Evolutionary conservation across 129 eudicot species (phyloP).

Genomic region (Mikania micrantha): DNA sequence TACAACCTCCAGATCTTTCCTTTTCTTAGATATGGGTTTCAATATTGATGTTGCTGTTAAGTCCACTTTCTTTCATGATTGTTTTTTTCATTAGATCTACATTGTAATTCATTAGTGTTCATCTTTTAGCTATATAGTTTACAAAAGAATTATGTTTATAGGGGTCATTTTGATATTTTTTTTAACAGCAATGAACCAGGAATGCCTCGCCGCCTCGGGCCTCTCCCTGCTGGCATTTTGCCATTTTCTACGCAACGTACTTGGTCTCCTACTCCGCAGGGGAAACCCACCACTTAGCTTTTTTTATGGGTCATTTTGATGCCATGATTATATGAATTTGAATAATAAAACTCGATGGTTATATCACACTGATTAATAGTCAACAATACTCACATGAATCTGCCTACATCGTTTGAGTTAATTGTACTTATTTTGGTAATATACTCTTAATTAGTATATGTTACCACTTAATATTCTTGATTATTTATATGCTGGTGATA

Average conservation of each 20-base stretch:
- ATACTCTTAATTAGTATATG: neutral
- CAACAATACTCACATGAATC: neutral
- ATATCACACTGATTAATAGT: neutral
- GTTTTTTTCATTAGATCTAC: neutral
- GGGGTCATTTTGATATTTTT: neutral
- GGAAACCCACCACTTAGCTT: no score
- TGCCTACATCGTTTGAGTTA: neutral
- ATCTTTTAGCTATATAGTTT: neutral
- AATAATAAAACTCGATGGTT: neutral
- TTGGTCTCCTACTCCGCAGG: no score
- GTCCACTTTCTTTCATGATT: neutral
- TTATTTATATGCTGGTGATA: conserved; percentile 3
- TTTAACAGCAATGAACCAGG: no score
- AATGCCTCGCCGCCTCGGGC: no score
- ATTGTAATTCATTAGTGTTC: neutral
- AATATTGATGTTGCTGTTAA: neutral
- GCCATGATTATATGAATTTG: neutral
- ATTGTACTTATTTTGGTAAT: neutral
- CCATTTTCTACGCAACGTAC: no score
- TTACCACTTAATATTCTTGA: conserved; percentile 1
- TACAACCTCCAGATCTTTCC: neutral
- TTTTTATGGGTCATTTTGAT: neutral
- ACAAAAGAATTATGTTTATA: neutral
- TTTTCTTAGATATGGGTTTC: neutral
- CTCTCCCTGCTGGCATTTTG: no score